Evolutionary conservation across 257 asterid species (phyloP).

Genomic region (Rauvolfia tetraphylla): DNA sequence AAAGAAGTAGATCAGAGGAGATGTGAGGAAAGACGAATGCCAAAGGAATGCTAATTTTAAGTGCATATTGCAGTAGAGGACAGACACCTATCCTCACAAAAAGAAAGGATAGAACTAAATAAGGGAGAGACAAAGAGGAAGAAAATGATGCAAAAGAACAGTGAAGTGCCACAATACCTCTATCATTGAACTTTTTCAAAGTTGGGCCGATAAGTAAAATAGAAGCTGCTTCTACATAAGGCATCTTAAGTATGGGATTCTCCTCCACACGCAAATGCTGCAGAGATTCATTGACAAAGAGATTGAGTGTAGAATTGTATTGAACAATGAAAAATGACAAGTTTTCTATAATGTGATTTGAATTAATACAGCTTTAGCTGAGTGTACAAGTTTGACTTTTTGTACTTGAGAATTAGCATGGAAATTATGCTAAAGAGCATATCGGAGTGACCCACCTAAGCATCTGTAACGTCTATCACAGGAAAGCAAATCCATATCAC

Average conservation of each 20-base stretch:
- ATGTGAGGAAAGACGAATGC: background rate
- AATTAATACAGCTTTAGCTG: background rate
- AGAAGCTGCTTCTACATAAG: slow-evolving; percentile 90
- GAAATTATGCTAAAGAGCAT: background rate
- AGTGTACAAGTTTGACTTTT: background rate
- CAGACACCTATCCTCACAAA: background rate
- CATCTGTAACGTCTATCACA: background rate
- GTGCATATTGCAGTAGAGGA: background rate
- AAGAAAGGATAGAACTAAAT: background rate
- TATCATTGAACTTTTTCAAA: slow-evolving; percentile 89
- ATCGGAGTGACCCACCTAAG: background rate
- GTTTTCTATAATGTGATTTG: background rate
- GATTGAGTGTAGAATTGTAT: background rate
- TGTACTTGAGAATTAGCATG: background rate
- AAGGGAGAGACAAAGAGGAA: slow-evolving; percentile 7
- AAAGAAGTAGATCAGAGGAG: background rate
- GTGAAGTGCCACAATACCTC: slow-evolving; percentile 47
- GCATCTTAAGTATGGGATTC: slow-evolving; percentile 93
- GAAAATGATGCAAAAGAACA: slow-evolving; percentile 1
- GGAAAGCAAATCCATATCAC: background rate
- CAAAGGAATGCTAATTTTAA: slow-evolving; percentile 2
- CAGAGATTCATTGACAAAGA: slow-evolving; percentile 26
- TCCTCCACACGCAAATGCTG: slow-evolving; percentile 99
- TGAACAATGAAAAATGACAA: background rate
- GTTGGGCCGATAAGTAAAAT: slow-evolving; percentile 95